Conservation (phyloP, 208 protist genomes). For the Leishmania martiniquensis region DNA sequence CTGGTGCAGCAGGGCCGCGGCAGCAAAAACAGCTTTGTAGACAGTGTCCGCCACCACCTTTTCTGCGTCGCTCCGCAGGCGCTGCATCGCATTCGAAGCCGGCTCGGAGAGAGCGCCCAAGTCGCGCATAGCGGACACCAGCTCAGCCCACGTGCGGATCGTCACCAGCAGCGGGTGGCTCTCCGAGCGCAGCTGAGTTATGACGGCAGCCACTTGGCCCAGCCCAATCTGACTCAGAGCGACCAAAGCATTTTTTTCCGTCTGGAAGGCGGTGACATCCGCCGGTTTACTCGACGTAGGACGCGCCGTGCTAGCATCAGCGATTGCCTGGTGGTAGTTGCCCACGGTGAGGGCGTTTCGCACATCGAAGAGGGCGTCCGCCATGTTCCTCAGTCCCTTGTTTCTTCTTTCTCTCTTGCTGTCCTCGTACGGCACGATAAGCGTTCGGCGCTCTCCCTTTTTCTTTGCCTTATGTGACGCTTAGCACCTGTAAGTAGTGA, state of each 20-base stretch:
- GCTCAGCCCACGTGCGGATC: constrained; percentile 59
- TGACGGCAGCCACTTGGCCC: constrained; percentile 68
- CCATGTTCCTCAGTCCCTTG: constrained; percentile 38
- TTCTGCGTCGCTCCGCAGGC: constrained; percentile 40
- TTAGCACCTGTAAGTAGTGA: not conserved
- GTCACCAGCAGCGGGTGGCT: constrained; percentile 56
- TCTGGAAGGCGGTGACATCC: constrained; percentile 61
- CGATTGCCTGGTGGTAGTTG: constrained; percentile 85
- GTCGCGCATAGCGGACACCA: constrained; percentile 39
- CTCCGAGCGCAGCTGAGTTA: constrained; percentile 55
- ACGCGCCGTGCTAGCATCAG: constrained; percentile 56
- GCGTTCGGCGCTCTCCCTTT: no score
- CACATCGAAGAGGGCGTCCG: constrained; percentile 85
- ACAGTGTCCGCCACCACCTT: constrained; percentile 29
- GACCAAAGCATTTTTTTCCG: constrained; percentile 68
- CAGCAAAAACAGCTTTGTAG: constrained; percentile 56
- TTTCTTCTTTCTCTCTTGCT: not conserved
- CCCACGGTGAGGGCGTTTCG: constrained; percentile 85
- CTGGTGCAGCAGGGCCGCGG: constrained; percentile 50
- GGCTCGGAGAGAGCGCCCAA: constrained; percentile 12
- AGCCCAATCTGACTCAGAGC: constrained; percentile 79
- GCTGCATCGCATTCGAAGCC: constrained; percentile 20
- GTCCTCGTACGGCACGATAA: no score
- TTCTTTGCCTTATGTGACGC: no score
- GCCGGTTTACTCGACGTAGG: constrained; percentile 45